Conservation (phyloP, 345 rosid species). For the Lepidium africanum region DNA sequence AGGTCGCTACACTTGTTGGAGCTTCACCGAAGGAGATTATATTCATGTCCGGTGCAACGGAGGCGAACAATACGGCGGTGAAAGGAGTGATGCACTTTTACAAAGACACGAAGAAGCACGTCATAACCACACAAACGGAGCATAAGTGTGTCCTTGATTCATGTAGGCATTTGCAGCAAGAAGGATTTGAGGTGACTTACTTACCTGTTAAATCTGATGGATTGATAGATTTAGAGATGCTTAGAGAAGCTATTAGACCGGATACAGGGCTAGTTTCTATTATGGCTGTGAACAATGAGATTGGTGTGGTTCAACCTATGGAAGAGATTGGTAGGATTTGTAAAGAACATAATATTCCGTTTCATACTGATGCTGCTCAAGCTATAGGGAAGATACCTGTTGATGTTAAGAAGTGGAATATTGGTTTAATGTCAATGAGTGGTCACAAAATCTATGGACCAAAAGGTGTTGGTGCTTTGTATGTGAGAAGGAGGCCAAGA, state of each 20-base stretch:
- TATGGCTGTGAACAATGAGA: constrained; percentile 96
- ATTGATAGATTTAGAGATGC: constrained; percentile 58
- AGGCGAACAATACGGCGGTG: constrained; percentile 74
- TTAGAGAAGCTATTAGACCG: constrained; percentile 53
- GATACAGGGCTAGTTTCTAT: constrained; percentile 85
- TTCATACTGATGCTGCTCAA: constrained; percentile 93
- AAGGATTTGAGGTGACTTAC: constrained; percentile 88
- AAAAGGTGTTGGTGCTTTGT: constrained; percentile 89
- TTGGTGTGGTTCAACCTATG: constrained; percentile 90
- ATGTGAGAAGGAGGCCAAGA: constrained; percentile 73
- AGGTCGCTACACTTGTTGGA: constrained; percentile 63
- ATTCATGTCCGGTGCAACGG: constrained; percentile 95
- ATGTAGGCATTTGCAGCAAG: constrained; percentile 92
- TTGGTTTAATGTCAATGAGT: constrained; percentile 87
- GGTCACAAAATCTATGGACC: constrained; percentile 94
- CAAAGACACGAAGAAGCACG: constrained; percentile 81
- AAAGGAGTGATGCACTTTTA: constrained; percentile 97
- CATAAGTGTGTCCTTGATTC: constrained; percentile 95
- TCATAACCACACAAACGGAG: constrained; percentile 91
- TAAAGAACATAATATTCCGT: constrained; percentile 68
- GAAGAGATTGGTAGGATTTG: constrained; percentile 85
- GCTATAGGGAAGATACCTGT: constrained; percentile 91
- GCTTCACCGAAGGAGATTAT: constrained; percentile 88
- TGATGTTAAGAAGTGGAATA: constrained; percentile 87
- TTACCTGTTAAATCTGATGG: constrained; percentile 72